Conservation (phyloP, 306 rosid species). For the Lithocarpus polystachyus region DNA sequence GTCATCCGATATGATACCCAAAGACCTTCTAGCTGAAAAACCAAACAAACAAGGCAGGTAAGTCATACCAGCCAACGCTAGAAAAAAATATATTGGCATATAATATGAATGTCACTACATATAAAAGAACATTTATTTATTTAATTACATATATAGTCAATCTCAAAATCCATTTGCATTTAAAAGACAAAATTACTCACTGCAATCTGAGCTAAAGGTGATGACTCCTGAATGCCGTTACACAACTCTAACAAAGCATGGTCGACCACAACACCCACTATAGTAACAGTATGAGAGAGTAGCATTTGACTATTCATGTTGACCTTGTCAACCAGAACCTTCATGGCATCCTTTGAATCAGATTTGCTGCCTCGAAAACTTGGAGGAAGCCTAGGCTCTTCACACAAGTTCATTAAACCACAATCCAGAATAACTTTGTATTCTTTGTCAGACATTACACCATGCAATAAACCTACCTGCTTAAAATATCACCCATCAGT, state of each 20-base stretch:
- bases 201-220: slow-evolving; percentile 82
- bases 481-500: slow-evolving; percentile 24
- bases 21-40: slow-evolving; percentile 86
- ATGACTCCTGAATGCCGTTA: slow-evolving; percentile 65
- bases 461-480: slow-evolving; percentile 87
- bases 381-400: slow-evolving; percentile 84
- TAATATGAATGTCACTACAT: background rate
- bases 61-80: background rate
- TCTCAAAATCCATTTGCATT: background rate
- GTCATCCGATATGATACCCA: slow-evolving; percentile 98
- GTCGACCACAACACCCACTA: slow-evolving; percentile 62
- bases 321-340: slow-evolving; percentile 88
- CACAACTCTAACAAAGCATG: slow-evolving; percentile 87
- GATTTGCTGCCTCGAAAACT: slow-evolving; percentile 85
- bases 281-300: slow-evolving; percentile 75
- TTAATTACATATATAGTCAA: background rate
- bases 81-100: background rate
- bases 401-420: slow-evolving; percentile 66
- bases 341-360: slow-evolving; percentile 65
- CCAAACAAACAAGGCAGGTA: slow-evolving; percentile 14
- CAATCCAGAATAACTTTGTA: slow-evolving; percentile 95
- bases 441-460: slow-evolving; percentile 83
- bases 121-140: background rate
- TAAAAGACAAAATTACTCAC: slow-evolving; percentile 52
- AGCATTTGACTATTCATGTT: slow-evolving; percentile 75